A percentile compares a stretch with the other conserved stretches of the same genome.
Evolutionary conservation across 495 filamentous ascomycete species (phyloP).

Genomic region (Entonaema liquescens): DNA sequence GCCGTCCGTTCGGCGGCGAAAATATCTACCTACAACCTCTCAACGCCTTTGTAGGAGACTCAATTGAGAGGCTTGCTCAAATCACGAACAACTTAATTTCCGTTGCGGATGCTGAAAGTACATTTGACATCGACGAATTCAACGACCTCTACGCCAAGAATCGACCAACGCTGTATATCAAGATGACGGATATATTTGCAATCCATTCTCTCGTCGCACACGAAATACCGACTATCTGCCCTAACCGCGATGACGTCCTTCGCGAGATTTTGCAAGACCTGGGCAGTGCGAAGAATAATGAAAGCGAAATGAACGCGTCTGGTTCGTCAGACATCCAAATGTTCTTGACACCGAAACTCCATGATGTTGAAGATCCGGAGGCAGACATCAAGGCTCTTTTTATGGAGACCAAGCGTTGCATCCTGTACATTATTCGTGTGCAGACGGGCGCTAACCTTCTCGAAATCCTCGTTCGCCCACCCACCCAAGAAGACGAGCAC

Average conservation of each 20-base stretch:
- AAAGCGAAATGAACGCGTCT: conserved; percentile 87
- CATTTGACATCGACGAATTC: conserved; percentile 98
- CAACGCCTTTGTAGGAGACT: conserved; percentile 87
- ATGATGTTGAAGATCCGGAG: conserved; percentile 91
- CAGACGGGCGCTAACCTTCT: conserved; percentile 91
- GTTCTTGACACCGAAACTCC: conserved; percentile 89
- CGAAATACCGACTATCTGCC: conserved; percentile 79
- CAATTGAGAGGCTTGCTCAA: conserved; percentile 79
- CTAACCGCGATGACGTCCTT: conserved; percentile 83
- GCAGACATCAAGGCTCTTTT: conserved; percentile 90
- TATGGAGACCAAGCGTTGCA: conserved; percentile 97
- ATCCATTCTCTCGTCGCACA: conserved; percentile 88
- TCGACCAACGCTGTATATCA: conserved; percentile 97
- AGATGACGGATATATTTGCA: conserved; percentile 96
- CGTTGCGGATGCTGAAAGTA: conserved; percentile 83
- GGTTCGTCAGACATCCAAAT: conserved; percentile 90
- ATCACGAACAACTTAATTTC: conserved; percentile 79
- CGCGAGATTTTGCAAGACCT: conserved; percentile 92
- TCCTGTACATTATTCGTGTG: conserved; percentile 97
- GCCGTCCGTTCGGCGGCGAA: conserved; percentile 88
- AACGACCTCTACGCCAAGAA: conserved; percentile 96
- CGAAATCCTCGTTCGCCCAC: conserved; percentile 93
- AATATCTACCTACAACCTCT: conserved; percentile 96
- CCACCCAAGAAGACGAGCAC: conserved; percentile 84
- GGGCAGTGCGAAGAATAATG: conserved; percentile 93